Evolutionary conservation across 2,329 filamentous ascomycete genomes (phyloP).

Genomic region (Zelopaecilomyces penicillatus): DNA sequence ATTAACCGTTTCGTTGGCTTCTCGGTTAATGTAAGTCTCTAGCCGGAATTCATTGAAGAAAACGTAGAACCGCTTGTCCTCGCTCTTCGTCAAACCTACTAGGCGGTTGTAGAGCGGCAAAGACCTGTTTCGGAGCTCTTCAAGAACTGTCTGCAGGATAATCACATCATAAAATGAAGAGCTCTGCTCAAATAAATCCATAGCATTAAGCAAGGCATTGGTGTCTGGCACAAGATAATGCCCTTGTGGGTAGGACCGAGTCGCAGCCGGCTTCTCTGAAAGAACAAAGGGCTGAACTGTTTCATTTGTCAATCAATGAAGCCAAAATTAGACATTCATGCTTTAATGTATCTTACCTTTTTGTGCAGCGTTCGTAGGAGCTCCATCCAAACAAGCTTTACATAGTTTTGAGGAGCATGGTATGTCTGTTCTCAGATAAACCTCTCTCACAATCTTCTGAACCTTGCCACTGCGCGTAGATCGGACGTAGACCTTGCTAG

Average conservation of each 20-base stretch:
- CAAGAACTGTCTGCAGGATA: slow-evolving; percentile 88
- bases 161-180: slow-evolving; percentile 95
- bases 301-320: too few species aligned
- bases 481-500: slow-evolving; percentile 91
- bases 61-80: slow-evolving; percentile 95
- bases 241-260: slow-evolving; percentile 71
- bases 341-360: slow-evolving; percentile 47
- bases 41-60: slow-evolving; percentile 98
- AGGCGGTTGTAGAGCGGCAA: slow-evolving; percentile 91
- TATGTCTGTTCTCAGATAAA: slow-evolving; percentile 94
- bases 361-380: slow-evolving; percentile 71
- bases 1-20: slow-evolving; percentile 79
- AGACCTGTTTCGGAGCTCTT: slow-evolving; percentile 90
- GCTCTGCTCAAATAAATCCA: slow-evolving; percentile 93
- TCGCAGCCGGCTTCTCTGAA: slow-evolving; percentile 79
- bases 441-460: slow-evolving; percentile 94
- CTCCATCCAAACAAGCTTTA: slow-evolving; percentile 61
- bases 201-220: slow-evolving; percentile 87
- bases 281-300: slow-evolving; percentile 76
- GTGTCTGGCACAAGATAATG: slow-evolving; percentile 96
- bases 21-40: slow-evolving; percentile 76
- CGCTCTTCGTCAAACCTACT: slow-evolving; percentile 82
- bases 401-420: slow-evolving; percentile 93
- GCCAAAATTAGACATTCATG: background rate
- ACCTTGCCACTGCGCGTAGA: slow-evolving; percentile 95